Evolutionary conservation across 768 basidiomycete genomes (phyloP).

Genomic region (Mycena kentingensis): DNA sequence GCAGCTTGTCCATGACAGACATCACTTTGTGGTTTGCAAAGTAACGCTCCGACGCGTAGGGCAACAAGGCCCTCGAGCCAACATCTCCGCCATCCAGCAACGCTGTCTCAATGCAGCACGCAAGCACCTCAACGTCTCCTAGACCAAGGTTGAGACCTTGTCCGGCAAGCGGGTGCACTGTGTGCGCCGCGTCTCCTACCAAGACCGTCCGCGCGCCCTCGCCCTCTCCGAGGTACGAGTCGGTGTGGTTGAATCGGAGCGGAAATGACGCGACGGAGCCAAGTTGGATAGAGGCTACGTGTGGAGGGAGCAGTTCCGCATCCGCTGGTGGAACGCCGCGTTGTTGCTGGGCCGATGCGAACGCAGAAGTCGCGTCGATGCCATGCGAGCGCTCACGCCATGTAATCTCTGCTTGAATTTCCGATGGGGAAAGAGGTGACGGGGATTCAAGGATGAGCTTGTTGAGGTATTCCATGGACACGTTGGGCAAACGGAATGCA

Average conservation of each 20-base stretch:
- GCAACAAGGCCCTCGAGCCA: slow-evolving; percentile 74
- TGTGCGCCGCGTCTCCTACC: slow-evolving; percentile 95
- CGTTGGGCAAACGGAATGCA: slow-evolving; percentile 81
- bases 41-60: slow-evolving; percentile 83
- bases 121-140: slow-evolving; percentile 76
- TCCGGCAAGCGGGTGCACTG: slow-evolving; percentile 91
- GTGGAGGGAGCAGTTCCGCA: slow-evolving; percentile 69
- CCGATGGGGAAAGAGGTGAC: slow-evolving; percentile 46
- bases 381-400: slow-evolving; percentile 76
- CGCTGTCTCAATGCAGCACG: slow-evolving; percentile 61
- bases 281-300: slow-evolving; percentile 68
- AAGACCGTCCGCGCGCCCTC: slow-evolving; percentile 73
- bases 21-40: slow-evolving; percentile 84
- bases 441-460: slow-evolving; percentile 57
- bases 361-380: slow-evolving; percentile 64
- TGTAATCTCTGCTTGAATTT: slow-evolving; percentile 61
- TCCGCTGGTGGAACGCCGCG: slow-evolving; percentile 63
- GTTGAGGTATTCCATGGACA: slow-evolving; percentile 71
- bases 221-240: slow-evolving; percentile 80
- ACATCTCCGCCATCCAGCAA: slow-evolving; percentile 75
- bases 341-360: slow-evolving; percentile 45
- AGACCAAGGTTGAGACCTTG: slow-evolving; percentile 97
- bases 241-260: slow-evolving; percentile 82
- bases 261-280: slow-evolving; percentile 89
- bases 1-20: slow-evolving; percentile 84